Evolutionary conservation across 108 stramenopile genomes (phyloP), one percentile per base, ranked within the genome.

Genomic region (Thalassiosira profunda): DNA sequence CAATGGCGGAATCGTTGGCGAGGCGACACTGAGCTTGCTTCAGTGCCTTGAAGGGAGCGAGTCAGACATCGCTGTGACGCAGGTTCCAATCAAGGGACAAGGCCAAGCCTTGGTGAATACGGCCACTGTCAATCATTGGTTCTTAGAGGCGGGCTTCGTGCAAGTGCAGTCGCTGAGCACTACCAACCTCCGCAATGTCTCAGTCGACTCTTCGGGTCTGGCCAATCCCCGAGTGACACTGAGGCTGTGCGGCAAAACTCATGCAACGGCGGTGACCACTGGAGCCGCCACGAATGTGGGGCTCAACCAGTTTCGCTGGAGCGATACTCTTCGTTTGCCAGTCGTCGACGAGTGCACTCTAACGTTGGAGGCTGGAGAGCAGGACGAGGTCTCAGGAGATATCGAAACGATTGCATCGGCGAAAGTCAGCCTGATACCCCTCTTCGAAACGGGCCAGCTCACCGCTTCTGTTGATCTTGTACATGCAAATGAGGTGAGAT

Each of bases 321-420:
- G 29, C 61, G 56, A 77, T 18, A 35, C 20, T 9, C 35, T 85
- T 5, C 25, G 15, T 23, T 34, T 91, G 44, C 73, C 85, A 36
- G 69, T 94, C 28, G 93, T 94, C 40, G 90, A 89, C 75, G 88
- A 92, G 54, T 78, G 75, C 62, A 52, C 51, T 25, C 45, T 92
- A 17, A 24, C 49, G 20, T 41, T 94, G 43, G 87, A 91, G 48
- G 86, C 67, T 64, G 74, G 78, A 63, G 85, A 91, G 31, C 71
- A 86, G 45, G 84, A 88, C 24, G 41, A 66, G 18, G 29, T 89
- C 10, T 52, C 70, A 10, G 26, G 51, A 23, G 35, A 55, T 28
- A 77, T 86, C 63, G 84, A 83, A 45, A 38, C 84, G 21, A 71
- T 91, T 30, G 91, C 91, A 3, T 46, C 28, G 23, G 76, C 70